Conservation (phyloP, 345 rosid species). For the Camelina neglecta region DNA sequence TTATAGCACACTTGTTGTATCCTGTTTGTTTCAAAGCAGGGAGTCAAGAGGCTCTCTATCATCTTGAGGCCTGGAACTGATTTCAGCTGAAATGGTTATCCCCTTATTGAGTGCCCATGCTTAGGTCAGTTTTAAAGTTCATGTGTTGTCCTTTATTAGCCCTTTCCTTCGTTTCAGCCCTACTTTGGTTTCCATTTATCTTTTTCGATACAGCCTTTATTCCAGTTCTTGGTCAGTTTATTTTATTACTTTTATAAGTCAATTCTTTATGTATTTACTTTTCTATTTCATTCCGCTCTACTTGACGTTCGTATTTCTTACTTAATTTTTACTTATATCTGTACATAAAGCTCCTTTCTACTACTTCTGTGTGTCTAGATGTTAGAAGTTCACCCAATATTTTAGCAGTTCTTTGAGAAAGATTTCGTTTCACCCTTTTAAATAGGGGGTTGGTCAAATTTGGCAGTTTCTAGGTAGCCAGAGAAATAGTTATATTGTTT, state of each 20-base stretch:
- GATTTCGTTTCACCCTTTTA: background rate
- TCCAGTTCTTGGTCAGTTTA: conserved; percentile 47
- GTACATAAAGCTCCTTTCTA: conserved; percentile 3
- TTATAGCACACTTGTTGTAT: conserved; percentile 84
- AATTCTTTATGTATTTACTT: conserved; percentile 26
- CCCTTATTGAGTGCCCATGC: conserved; percentile 69
- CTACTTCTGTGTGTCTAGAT: conserved; percentile 7
- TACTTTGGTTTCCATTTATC: conserved; percentile 56
- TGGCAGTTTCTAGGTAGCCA: background rate
- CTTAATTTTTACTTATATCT: conserved; percentile 9
- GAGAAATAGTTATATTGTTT: background rate
- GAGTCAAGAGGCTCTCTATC: conserved; percentile 86
- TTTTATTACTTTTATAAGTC: conserved; percentile 36
- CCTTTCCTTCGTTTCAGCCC: conserved; percentile 60
- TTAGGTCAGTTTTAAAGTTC: conserved; percentile 92
- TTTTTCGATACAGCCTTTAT: conserved; percentile 45
- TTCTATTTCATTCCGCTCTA: conserved; percentile 37
- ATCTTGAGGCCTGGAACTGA: conserved; percentile 97
- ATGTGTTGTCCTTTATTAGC: conserved; percentile 60
- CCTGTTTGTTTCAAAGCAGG: conserved; percentile 95
- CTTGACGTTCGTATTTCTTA: conserved; percentile 17
- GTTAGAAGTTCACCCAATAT: background rate
- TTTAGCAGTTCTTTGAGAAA: conserved; percentile 14
- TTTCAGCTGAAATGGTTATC: conserved; percentile 90
- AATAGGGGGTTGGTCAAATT: background rate